These are phyloP conservation scores for Xylaria sp. DNA, from an alignment of 2,329 filamentous ascomycete genomes.

Conservation along the genomic window DNA sequence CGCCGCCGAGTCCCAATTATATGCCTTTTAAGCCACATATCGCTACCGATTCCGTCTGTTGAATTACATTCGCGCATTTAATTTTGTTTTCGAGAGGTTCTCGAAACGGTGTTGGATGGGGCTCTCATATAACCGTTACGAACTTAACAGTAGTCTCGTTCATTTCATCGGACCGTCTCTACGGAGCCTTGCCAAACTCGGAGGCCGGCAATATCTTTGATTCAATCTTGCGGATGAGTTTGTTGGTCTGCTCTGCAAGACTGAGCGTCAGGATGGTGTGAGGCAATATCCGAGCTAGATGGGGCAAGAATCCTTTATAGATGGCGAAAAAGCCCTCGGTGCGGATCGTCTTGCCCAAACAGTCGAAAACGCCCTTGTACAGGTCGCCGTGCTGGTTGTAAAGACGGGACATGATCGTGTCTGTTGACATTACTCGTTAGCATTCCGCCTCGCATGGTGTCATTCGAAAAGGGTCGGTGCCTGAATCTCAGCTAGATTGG, in stretches of 20 bases:
- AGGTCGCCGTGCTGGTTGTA: slow-evolving; percentile 99
- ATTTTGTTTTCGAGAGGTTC: not conserved
- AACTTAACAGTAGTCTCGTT: not conserved
- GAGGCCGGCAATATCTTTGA: slow-evolving; percentile 59
- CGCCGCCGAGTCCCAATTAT: slow-evolving; percentile 5
- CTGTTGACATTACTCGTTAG: slow-evolving; percentile 52
- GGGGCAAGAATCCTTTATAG: slow-evolving; percentile 97
- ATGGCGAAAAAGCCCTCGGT: slow-evolving; percentile 92
- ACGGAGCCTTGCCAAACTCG: slow-evolving; percentile 47
- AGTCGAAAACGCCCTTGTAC: slow-evolving; percentile 94
- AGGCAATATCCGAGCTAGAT: slow-evolving; percentile 91
- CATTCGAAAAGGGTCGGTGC: no score
- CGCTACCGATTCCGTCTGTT: not conserved
- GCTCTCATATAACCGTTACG: slow-evolving; percentile 3
- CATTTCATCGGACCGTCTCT: not conserved
- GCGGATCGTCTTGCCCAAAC: slow-evolving; percentile 86
- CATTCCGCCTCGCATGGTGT: not conserved
- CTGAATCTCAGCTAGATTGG: not conserved
- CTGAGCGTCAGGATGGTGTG: slow-evolving; percentile 95
- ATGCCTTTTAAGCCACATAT: not conserved
- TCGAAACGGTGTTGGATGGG: not conserved
- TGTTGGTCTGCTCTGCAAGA: slow-evolving; percentile 96
- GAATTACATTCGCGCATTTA: not conserved
- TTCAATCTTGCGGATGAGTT: slow-evolving; percentile 85
- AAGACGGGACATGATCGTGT: slow-evolving; percentile 98